Evolutionary conservation across 192 early-diverging fungal species (phyloP).

Genomic region (Obelidium mucronatum): DNA sequence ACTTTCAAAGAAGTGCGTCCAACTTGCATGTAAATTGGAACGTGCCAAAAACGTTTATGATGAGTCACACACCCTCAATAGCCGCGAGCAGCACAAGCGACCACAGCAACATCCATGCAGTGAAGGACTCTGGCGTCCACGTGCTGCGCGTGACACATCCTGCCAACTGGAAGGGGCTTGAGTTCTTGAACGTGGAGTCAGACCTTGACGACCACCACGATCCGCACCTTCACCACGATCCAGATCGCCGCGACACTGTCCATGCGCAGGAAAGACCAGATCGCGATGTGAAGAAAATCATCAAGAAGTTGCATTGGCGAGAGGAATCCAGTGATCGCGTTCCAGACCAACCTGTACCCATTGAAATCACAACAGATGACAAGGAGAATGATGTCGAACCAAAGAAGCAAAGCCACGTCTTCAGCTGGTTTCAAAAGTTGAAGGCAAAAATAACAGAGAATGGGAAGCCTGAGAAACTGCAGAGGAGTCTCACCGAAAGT

Average conservation of each 20-base stretch:
- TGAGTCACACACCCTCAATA: too few relatives aligned
- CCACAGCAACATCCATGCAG: too few relatives aligned
- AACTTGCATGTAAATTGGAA: too few relatives aligned
- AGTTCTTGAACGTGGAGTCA: neutral
- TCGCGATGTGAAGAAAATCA: neutral
- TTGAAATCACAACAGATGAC: too few relatives aligned
- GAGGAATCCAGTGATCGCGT: neutral
- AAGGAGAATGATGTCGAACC: neutral
- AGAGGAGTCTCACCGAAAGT: neutral
- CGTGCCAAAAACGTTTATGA: too few relatives aligned
- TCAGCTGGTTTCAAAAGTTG: neutral
- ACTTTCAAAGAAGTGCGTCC: too few relatives aligned
- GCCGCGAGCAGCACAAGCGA: too few relatives aligned
- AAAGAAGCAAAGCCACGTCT: neutral
- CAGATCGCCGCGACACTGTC: neutral
- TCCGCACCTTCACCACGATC: neutral
- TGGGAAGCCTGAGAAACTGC: neutral
- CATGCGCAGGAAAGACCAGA: neutral
- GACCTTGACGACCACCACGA: neutral
- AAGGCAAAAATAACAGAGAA: neutral
- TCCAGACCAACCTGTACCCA: neutral
- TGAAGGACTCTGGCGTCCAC: neutral
- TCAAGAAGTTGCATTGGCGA: neutral
- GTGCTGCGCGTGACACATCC: constrained; percentile 1
- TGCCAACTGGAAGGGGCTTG: neutral